phyloP scores from a whole-genome alignment of 2,329 filamentous ascomycete genomes.

The Ophiostoma pallidulum region DNA sequence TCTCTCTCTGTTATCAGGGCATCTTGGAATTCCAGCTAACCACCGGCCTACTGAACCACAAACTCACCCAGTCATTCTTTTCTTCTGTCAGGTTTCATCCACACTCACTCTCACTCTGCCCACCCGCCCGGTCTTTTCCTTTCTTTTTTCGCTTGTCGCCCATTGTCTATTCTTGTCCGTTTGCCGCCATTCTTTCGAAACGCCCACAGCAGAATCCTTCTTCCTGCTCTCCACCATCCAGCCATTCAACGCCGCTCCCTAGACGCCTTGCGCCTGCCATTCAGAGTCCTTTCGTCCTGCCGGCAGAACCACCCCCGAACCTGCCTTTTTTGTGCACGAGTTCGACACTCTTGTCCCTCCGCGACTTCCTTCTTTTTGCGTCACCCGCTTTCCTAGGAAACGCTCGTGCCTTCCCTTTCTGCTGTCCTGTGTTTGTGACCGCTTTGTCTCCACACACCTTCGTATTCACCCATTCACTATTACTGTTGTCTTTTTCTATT shows the following conservation, averaged over 20 bases:
- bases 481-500: too few species aligned
- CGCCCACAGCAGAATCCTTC: not conserved
- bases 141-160: not conserved
- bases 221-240: not conserved
- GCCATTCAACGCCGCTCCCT: not conserved
- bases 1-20: not conserved
- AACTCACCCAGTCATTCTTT: constrained; percentile 12
- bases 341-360: not conserved
- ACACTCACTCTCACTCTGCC: not conserved
- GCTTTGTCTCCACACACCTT: not conserved
- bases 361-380: constrained; percentile 4
- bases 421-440: not conserved
- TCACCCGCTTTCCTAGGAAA: constrained; percentile 1
- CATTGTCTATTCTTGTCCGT: not conserved
- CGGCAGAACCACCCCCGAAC: too few species aligned
- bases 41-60: not conserved
- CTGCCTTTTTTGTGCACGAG: too few species aligned
- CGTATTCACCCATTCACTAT: not conserved
- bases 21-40: constrained; percentile 3
- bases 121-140: not conserved
- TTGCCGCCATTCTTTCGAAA: too few species aligned
- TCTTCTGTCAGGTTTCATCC: not conserved
- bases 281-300: too few species aligned
- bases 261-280: not conserved
- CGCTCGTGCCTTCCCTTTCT: not conserved